Conservation (phyloP, 768 basidiomycete species). For the Boletus reticulatus region DNA sequence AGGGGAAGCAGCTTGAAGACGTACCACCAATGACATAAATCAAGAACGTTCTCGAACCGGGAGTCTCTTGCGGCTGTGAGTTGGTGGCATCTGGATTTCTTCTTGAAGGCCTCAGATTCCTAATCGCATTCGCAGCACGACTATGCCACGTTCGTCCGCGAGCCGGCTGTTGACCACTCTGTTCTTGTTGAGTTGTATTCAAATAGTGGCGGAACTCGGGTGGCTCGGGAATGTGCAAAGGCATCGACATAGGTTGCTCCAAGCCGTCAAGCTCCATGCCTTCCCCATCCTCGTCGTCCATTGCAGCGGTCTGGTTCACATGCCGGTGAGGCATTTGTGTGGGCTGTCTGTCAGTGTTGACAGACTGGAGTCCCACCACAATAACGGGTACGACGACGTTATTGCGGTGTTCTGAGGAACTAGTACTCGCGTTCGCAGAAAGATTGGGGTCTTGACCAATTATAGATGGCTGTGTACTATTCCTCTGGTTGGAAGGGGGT, state of each 20-base stretch:
- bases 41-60: slow-evolving; percentile 62
- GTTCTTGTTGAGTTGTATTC: slow-evolving; percentile 14
- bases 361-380: slow-evolving; percentile 79
- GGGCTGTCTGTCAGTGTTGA: slow-evolving; percentile 46
- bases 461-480: slow-evolving; percentile 1
- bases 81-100: slow-evolving; percentile 19
- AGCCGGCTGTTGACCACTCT: slow-evolving; percentile 16
- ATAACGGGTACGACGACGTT: slow-evolving; percentile 76
- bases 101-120: slow-evolving; percentile 48
- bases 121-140: slow-evolving; percentile 60
- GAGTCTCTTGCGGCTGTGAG: slow-evolving; percentile 23
- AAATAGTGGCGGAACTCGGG: slow-evolving; percentile 17
- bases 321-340: slow-evolving; percentile 19
- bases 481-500: slow-evolving; percentile 9
- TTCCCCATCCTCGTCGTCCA: slow-evolving; percentile 28
- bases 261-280: slow-evolving; percentile 24
- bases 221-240: slow-evolving; percentile 29
- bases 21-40: slow-evolving; percentile 87
- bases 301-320: slow-evolving; percentile 9
- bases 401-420: slow-evolving; percentile 24
- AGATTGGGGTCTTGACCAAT: slow-evolving; percentile 15
- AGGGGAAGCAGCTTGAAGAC: slow-evolving; percentile 14
- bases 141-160: slow-evolving; percentile 53
- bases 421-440: slow-evolving; percentile 14
- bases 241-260: slow-evolving; percentile 24